phyloP scores from a whole-genome alignment of 257 asterid species.

The Vinca minor region DNA sequence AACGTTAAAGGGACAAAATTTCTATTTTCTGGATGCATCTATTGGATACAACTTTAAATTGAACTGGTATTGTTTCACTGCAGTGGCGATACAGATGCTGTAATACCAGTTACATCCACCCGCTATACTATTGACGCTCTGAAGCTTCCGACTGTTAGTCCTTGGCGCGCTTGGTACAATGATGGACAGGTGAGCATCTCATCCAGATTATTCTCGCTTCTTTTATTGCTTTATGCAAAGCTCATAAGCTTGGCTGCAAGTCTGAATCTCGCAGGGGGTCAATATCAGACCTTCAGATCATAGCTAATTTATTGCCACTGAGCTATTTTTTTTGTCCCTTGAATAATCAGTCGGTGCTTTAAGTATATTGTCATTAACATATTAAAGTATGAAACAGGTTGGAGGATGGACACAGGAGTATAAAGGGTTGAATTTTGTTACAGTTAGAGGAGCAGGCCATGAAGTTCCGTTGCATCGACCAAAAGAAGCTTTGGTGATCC shows the following conservation, averaged over 20 bases:
- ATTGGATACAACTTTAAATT: neutral
- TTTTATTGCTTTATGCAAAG: neutral
- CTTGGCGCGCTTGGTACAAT: conserved; percentile 84
- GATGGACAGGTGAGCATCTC: conserved; percentile 68
- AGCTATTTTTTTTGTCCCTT: neutral
- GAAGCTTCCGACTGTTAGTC: conserved; percentile 50
- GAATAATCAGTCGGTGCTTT: neutral
- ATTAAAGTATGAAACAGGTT: conserved; percentile 37
- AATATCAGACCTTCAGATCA: neutral
- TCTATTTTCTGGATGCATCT: neutral
- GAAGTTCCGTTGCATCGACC: conserved; percentile 84
- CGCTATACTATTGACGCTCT: conserved; percentile 75
- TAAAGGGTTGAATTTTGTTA: conserved; percentile 65
- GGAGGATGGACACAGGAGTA: conserved; percentile 94
- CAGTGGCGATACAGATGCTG: conserved; percentile 95
- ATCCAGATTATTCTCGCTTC: neutral
- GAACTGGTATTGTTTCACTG: neutral
- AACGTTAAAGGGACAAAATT: neutral
- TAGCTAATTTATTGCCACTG: neutral
- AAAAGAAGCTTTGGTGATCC: conserved; percentile 60
- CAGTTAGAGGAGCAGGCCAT: conserved; percentile 91
- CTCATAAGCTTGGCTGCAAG: neutral
- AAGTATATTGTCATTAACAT: neutral
- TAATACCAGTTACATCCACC: conserved; percentile 88
- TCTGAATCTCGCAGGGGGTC: neutral